Conservation (phyloP, 768 basidiomycete species). For the Megacollybia marginata region DNA sequence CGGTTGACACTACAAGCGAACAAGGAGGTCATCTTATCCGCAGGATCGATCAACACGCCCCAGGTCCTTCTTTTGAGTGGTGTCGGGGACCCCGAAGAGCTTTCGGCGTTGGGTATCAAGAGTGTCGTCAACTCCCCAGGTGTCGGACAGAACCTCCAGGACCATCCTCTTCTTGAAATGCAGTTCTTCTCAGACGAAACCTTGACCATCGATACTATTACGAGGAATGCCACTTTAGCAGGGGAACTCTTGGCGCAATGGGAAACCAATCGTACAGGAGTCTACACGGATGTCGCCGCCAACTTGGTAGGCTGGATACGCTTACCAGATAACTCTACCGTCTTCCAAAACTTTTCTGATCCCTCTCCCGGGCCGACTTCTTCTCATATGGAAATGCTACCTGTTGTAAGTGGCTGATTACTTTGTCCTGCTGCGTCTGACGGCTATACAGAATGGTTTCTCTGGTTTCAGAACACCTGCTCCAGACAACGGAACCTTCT, state of each 20-base stretch:
- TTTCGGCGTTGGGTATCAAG: slow-evolving; percentile 3
- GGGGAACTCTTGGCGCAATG: slow-evolving; percentile 17
- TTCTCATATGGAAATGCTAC: slow-evolving; percentile 24
- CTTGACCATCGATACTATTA: slow-evolving; percentile 13
- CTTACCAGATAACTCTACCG: slow-evolving; percentile 15
- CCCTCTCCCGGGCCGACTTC: slow-evolving; percentile 23
- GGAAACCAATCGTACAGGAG: slow-evolving; percentile 18
- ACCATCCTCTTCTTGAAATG: slow-evolving; percentile 2
- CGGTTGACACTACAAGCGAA: not conserved
- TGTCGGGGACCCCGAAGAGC: slow-evolving; percentile 10
- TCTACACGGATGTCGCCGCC: slow-evolving; percentile 18
- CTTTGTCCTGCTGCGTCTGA: not conserved
- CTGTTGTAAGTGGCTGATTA: slow-evolving; percentile 14
- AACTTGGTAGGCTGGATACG: slow-evolving; percentile 24
- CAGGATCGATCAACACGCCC: slow-evolving; percentile 17
- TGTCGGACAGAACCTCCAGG: slow-evolving; percentile 10
- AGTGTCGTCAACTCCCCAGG: slow-evolving; percentile 6
- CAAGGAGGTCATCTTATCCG: slow-evolving; percentile 18
- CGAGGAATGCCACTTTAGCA: slow-evolving; percentile 12
- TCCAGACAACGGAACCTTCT: not conserved
- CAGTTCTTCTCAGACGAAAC: slow-evolving; percentile 5
- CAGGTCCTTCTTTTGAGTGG: slow-evolving; percentile 12
- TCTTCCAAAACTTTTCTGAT: slow-evolving; percentile 18
- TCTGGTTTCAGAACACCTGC: not conserved
- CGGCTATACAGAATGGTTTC: not conserved